Percentiles rank a stretch among this genome's conserved stretches.
Evolutionary conservation across 176 grass and related monocot genomes (phyloP).

Genomic region (Guadua angustifolia): DNA sequence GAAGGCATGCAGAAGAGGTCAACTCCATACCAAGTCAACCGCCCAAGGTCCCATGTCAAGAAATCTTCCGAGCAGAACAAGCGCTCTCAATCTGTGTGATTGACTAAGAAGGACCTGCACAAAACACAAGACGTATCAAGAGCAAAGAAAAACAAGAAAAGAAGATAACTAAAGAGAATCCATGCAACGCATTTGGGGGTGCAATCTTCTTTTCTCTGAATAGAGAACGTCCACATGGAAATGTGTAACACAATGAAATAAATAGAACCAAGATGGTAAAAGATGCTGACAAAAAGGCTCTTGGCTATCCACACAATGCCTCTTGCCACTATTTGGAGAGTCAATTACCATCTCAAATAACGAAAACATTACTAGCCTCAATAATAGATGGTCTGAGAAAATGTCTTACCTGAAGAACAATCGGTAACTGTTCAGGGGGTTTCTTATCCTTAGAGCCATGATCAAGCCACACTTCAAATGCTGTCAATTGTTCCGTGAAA

Average conservation of each 20-base stretch:
- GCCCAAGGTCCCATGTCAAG: slow-evolving; percentile 99
- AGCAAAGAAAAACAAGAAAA: slow-evolving; percentile 32
- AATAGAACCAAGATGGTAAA: slow-evolving; percentile 30
- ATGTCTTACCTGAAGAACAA: slow-evolving; percentile 92
- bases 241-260: slow-evolving; percentile 12
- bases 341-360: not conserved
- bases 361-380: not conserved
- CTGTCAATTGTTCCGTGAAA: slow-evolving; percentile 95
- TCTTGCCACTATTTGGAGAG: slow-evolving; percentile 4
- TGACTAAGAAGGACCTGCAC: slow-evolving; percentile 93
- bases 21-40: slow-evolving; percentile 80
- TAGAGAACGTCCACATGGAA: not conserved
- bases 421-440: slow-evolving; percentile 92
- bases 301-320: slow-evolving; percentile 14
- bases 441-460: slow-evolving; percentile 94
- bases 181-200: slow-evolving; percentile 9
- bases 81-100: slow-evolving; percentile 90
- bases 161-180: slow-evolving; percentile 10
- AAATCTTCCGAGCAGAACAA: slow-evolving; percentile 99
- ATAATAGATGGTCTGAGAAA: slow-evolving; percentile 16
- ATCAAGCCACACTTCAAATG: slow-evolving; percentile 99
- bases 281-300: not conserved
- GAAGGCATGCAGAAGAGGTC: slow-evolving; percentile 23
- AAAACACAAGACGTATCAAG: slow-evolving; percentile 35
- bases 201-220: not conserved